Evolutionary conservation across 768 basidiomycete genomes (phyloP).

Genomic region (Auricularia cornea): DNA sequence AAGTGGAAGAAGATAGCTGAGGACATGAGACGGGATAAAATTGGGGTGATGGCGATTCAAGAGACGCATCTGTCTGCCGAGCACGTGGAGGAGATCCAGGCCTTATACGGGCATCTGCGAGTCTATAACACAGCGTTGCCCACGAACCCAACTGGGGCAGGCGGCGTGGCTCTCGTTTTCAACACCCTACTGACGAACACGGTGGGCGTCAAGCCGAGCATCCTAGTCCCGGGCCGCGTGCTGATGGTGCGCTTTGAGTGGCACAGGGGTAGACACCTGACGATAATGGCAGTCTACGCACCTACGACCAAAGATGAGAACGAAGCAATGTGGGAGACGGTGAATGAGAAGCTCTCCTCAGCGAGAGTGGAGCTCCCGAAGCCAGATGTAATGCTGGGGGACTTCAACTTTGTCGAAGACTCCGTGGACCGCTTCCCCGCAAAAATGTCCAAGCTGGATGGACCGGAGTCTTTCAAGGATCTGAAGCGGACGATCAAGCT

Average conservation of each 20-base stretch:
- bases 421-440: conserved; percentile 12
- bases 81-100: background rate
- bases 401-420: conserved; percentile 17
- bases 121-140: background rate
- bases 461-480: background rate
- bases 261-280: background rate
- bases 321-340: background rate
- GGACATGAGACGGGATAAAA: background rate
- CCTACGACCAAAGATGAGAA: background rate
- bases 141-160: background rate
- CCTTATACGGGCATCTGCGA: background rate
- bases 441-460: background rate
- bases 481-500: background rate
- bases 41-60: background rate
- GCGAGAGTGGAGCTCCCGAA: background rate
- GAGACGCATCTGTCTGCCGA: background rate
- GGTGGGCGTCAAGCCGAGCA: background rate
- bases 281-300: background rate
- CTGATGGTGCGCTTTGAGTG: background rate
- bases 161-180: background rate
- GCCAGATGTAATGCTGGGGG: conserved; percentile 12
- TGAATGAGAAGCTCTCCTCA: background rate
- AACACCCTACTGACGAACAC: background rate
- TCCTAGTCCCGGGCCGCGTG: background rate
- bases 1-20: background rate